These are phyloP conservation scores for Cymbidium sinense DNA, from an alignment of 106 monocot species.

Conservation along the genomic window DNA sequence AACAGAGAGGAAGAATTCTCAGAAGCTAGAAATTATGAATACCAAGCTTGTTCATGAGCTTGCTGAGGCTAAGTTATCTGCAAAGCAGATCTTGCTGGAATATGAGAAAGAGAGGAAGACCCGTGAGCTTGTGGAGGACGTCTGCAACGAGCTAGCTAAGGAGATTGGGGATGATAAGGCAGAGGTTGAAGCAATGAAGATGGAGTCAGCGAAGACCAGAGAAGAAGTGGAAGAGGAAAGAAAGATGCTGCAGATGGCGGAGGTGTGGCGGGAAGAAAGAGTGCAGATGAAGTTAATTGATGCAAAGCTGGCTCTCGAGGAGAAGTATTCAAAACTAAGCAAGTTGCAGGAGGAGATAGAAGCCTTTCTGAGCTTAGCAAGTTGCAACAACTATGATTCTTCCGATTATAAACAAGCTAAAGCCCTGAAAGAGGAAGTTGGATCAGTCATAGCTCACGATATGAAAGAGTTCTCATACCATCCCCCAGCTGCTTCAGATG, in stretches of 20 bases:
- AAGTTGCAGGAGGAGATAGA: conserved; percentile 55
- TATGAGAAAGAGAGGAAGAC: conserved; percentile 85
- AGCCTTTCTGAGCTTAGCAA: conserved; percentile 29
- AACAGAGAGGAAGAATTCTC: conserved; percentile 65
- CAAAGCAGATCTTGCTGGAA: conserved; percentile 61
- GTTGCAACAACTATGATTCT: conserved; percentile 1
- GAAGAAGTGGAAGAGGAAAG: conserved; percentile 95
- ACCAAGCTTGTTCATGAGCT: conserved; percentile 72
- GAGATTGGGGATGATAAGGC: conserved; percentile 89
- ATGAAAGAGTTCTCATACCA: conserved; percentile 72
- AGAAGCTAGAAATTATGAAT: conserved; percentile 57
- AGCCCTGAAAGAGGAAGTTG: conserved; percentile 44
- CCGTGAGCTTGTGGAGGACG: conserved; percentile 82
- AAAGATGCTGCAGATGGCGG: conserved; percentile 96
- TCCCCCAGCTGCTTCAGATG: conserved; percentile 66
- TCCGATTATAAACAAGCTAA: conserved; percentile 46
- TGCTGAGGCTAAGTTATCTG: conserved; percentile 60
- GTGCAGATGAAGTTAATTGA: conserved; percentile 98
- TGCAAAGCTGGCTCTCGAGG: conserved; percentile 83
- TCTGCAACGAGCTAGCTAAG: conserved; percentile 88
- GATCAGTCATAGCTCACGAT: conserved; percentile 37
- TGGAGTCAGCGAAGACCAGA: conserved; percentile 52
- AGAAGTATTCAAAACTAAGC: conserved; percentile 64
- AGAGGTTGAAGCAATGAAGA: conserved; percentile 64
- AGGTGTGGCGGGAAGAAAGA: conserved; percentile 98